These are phyloP conservation scores for Stellera chamaejasme DNA, from an alignment of 345 rosid species.

Conservation along the genomic window DNA sequence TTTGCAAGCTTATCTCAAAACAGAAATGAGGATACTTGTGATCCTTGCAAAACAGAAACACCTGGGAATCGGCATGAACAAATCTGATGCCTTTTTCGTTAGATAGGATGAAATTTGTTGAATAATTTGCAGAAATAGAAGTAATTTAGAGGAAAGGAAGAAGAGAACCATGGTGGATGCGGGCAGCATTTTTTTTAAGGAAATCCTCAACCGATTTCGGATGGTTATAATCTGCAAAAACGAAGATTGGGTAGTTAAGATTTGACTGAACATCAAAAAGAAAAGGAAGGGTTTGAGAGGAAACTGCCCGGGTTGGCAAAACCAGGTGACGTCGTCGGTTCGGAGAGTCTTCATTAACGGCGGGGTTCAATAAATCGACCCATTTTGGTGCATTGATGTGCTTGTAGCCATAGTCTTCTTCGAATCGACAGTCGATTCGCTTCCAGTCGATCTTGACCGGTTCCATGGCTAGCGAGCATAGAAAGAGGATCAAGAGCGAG, in stretches of 20 bases:
- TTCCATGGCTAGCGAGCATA: constrained; percentile 49
- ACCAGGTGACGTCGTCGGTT: constrained; percentile 65
- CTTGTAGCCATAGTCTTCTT: constrained; percentile 64
- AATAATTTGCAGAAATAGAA: neutral
- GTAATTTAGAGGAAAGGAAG: neutral
- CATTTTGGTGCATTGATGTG: constrained; percentile 80
- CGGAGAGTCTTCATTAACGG: constrained; percentile 17
- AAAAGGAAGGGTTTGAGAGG: neutral
- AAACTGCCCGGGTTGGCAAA: constrained; percentile 68
- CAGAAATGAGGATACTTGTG: too few species aligned
- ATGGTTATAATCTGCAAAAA: constrained; percentile 64
- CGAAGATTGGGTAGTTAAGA: neutral
- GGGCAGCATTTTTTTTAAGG: constrained; percentile 37
- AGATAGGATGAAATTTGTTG: too few species aligned
- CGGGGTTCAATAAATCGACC: constrained; percentile 58
- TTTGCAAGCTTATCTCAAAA: too few species aligned
- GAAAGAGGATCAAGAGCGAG: neutral
- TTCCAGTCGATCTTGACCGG: constrained; percentile 95
- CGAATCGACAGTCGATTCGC: constrained; percentile 59
- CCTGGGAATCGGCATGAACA: too few species aligned
- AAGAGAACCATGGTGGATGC: constrained; percentile 33
- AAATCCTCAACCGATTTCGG: constrained; percentile 78
- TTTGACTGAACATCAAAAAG: neutral
- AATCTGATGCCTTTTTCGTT: too few species aligned
- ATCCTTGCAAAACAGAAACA: too few species aligned